Evolutionary conservation across 805 yeast species (phyloP).

Genomic region (Lachancea quebecensis): DNA sequence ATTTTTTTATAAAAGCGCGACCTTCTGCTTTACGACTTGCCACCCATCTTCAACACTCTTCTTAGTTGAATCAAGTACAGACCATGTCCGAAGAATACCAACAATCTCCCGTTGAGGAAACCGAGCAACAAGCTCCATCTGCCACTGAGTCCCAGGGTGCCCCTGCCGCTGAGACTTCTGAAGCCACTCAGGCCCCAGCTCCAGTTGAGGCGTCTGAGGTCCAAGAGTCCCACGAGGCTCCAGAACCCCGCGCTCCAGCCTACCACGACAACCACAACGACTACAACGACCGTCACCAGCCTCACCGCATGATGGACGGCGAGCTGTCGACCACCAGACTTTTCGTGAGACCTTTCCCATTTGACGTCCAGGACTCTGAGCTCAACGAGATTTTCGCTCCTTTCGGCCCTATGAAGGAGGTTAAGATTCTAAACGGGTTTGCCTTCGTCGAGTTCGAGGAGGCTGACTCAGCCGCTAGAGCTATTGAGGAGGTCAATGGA

Average conservation of each 20-base stretch:
- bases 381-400: constrained; percentile 62
- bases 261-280: constrained; percentile 8
- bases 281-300: background rate
- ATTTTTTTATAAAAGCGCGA: too few species aligned
- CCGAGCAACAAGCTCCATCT: background rate
- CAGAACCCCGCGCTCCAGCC: constrained; percentile 17
- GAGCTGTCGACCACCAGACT: constrained; percentile 40
- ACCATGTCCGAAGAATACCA: constrained; percentile 16
- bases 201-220: constrained; percentile 9
- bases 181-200: constrained; percentile 8
- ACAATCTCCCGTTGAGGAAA: constrained; percentile 15
- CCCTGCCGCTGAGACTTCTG: background rate
- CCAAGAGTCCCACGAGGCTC: constrained; percentile 7
- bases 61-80: background rate
- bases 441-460: constrained; percentile 84
- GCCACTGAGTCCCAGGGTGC: background rate
- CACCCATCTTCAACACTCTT: background rate
- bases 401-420: constrained; percentile 61
- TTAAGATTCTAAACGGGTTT: constrained; percentile 70
- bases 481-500: constrained; percentile 72
- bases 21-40: too few species aligned
- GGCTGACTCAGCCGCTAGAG: constrained; percentile 62
- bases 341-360: constrained; percentile 59
- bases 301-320: constrained; percentile 18
- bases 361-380: constrained; percentile 48